A percentile compares a stretch with the other conserved stretches of the same genome.
Evolutionary conservation across 352 stramenopile genomes (phyloP).

Genomic region (Globisporangium nagaii): DNA sequence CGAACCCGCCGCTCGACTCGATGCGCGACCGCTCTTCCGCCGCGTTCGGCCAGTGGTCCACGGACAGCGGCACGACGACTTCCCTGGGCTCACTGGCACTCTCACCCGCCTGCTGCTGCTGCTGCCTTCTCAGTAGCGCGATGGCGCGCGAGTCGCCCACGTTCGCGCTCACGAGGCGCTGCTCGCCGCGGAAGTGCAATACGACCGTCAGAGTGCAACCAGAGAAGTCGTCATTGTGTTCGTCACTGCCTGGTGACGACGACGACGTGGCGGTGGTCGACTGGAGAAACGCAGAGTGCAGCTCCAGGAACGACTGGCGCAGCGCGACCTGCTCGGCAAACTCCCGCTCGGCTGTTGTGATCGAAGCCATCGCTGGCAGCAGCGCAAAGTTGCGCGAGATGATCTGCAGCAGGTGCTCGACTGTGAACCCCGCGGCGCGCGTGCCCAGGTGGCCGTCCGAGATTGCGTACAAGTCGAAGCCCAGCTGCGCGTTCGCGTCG

Average conservation of each 20-base stretch:
- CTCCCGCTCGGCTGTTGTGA: conserved; percentile 13
- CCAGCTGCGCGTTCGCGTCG: conserved; percentile 24
- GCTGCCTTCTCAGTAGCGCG: conserved; percentile 18
- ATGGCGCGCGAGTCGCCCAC: conserved; percentile 85
- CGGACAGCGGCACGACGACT: conserved; percentile 26
- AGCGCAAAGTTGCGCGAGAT: conserved; percentile 28
- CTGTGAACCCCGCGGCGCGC: conserved; percentile 80
- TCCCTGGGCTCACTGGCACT: too few relatives aligned
- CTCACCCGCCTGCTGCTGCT: too few relatives aligned
- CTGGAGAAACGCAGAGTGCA: conserved; percentile 43
- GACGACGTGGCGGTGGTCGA: conserved; percentile 4
- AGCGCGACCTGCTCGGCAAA: conserved; percentile 52
- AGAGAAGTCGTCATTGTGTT: conserved; percentile 46
- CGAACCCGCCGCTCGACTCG: conserved; percentile 72
- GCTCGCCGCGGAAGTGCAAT: conserved; percentile 51
- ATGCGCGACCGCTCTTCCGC: conserved; percentile 46
- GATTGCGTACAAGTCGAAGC: conserved; percentile 90
- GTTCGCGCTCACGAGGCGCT: conserved; percentile 63
- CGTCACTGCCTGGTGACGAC: neutral
- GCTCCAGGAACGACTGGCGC: conserved; percentile 66
- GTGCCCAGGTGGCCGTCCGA: conserved; percentile 94
- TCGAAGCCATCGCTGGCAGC: conserved; percentile 11
- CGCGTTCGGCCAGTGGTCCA: conserved; percentile 62
- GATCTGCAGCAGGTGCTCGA: conserved; percentile 28
- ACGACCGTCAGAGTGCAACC: conserved; percentile 79